Evolutionary conservation across 2,329 filamentous ascomycete species (phyloP).

Genomic region (Colletotrichum sp.): DNA sequence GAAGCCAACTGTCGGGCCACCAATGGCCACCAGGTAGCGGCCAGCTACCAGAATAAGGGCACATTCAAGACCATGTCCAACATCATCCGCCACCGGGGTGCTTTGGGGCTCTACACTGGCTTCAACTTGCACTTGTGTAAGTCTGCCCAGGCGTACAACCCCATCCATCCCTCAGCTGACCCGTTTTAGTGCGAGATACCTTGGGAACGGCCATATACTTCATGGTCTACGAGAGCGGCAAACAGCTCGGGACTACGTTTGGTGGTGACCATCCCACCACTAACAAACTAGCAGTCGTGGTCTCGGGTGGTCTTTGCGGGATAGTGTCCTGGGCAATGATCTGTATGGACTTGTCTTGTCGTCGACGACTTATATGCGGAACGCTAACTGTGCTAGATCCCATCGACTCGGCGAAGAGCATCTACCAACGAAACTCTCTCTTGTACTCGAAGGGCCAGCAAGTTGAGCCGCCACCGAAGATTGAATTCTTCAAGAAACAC

Average conservation of each 20-base stretch:
- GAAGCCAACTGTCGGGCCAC: slow-evolving; percentile 35
- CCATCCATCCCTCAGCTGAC: neutral
- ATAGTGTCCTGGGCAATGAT: slow-evolving; percentile 83
- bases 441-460: slow-evolving; percentile 69
- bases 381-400: slow-evolving; percentile 50
- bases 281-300: slow-evolving; percentile 77
- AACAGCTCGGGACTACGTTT: slow-evolving; percentile 79
- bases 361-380: neutral
- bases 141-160: slow-evolving; percentile 33
- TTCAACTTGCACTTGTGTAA: slow-evolving; percentile 78
- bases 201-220: slow-evolving; percentile 87
- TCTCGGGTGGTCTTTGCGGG: slow-evolving; percentile 80
- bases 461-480: slow-evolving; percentile 70
- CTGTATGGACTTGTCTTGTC: slow-evolving; percentile 52
- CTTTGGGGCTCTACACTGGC: slow-evolving; percentile 78
- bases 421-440: slow-evolving; percentile 83
- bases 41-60: slow-evolving; percentile 78
- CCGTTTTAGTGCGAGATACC: slow-evolving; percentile 73
- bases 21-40: slow-evolving; percentile 62
- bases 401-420: slow-evolving; percentile 83
- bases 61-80: slow-evolving; percentile 78
- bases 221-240: slow-evolving; percentile 86
- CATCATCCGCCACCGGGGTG: slow-evolving; percentile 75
- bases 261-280: slow-evolving; percentile 74
- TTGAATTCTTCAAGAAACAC: slow-evolving; percentile 75